These are phyloP conservation scores for Metschnikowia rubicola DNA, from an alignment of 805 yeast species.

Conservation along the genomic window DNA sequence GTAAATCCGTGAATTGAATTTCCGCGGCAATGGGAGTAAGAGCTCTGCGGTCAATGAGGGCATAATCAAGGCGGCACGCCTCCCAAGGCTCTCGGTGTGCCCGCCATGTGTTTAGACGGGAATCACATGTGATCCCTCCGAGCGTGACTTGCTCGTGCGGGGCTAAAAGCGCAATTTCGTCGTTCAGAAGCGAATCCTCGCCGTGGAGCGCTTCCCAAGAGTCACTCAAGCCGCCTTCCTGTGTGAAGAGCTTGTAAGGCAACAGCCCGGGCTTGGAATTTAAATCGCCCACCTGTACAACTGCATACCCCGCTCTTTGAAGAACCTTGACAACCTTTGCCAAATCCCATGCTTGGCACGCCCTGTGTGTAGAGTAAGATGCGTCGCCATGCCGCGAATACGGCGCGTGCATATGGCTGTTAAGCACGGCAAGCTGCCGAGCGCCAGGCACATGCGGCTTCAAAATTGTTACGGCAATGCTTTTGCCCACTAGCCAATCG, in stretches of 20 bases:
- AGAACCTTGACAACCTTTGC: constrained; percentile 61
- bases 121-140: constrained; percentile 91
- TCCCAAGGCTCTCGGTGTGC: constrained; percentile 49
- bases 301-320: constrained; percentile 73
- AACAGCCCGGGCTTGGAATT: constrained; percentile 85
- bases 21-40: constrained; percentile 57
- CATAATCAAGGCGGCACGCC: constrained; percentile 89
- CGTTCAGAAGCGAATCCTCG: constrained; percentile 14
- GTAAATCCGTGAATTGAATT: constrained; percentile 69
- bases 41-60: constrained; percentile 60
- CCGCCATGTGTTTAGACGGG: constrained; percentile 85
- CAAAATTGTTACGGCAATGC: constrained; percentile 69
- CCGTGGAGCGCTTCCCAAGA: constrained; percentile 78
- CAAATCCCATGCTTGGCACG: constrained; percentile 96
- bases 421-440: constrained; percentile 70
- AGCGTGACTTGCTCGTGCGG: constrained; percentile 53
- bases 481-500: constrained; percentile 96
- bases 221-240: constrained; percentile 66
- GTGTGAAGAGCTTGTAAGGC: constrained; percentile 70
- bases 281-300: constrained; percentile 88
- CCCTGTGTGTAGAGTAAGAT: constrained; percentile 82
- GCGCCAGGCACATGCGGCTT: constrained; percentile 46
- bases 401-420: constrained; percentile 98
- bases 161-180: constrained; percentile 26
- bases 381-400: constrained; percentile 82